phyloP scores from a whole-genome alignment of 2,329 filamentous ascomycete species.

The Calonectria leucothoes region DNA sequence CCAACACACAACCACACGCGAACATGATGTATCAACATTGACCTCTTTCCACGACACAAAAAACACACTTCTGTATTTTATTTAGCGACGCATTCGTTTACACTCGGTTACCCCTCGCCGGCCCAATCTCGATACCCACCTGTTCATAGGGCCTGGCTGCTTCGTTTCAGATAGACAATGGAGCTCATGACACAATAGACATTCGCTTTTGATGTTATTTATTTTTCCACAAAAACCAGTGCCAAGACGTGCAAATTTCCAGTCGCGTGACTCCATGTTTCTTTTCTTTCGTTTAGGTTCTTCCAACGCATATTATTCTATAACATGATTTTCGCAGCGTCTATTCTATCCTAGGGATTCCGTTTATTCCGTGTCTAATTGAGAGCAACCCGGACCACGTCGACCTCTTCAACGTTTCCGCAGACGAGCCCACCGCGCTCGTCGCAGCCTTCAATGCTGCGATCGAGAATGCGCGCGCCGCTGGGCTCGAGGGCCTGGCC shows the following conservation, averaged over 20 bases:
- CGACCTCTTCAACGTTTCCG: slow-evolving; percentile 62
- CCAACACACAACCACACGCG: background rate
- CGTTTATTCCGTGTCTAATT: background rate
- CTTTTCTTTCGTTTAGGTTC: background rate
- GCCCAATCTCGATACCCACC: background rate
- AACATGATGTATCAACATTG: background rate
- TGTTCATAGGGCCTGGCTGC: background rate
- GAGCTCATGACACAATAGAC: slow-evolving; percentile 6
- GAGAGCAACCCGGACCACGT: slow-evolving; percentile 42
- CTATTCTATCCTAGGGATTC: background rate
- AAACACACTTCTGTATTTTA: background rate
- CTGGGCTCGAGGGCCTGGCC: slow-evolving; percentile 64
- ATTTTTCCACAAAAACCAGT: background rate
- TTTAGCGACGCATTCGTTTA: slow-evolving; percentile 9
- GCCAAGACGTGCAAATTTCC: background rate
- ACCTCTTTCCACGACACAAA: background rate
- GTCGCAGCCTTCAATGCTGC: slow-evolving; percentile 53
- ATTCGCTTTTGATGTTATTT: background rate
- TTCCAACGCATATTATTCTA: background rate
- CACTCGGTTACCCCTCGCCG: background rate
- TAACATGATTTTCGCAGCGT: background rate
- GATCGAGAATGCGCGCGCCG: slow-evolving; percentile 55
- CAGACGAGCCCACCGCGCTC: slow-evolving; percentile 64
- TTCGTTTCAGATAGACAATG: slow-evolving; percentile 1
- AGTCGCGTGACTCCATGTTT: background rate